Evolutionary conservation across 2,329 filamentous ascomycete species (phyloP).

Genomic region (Penicillium sp.): DNA sequence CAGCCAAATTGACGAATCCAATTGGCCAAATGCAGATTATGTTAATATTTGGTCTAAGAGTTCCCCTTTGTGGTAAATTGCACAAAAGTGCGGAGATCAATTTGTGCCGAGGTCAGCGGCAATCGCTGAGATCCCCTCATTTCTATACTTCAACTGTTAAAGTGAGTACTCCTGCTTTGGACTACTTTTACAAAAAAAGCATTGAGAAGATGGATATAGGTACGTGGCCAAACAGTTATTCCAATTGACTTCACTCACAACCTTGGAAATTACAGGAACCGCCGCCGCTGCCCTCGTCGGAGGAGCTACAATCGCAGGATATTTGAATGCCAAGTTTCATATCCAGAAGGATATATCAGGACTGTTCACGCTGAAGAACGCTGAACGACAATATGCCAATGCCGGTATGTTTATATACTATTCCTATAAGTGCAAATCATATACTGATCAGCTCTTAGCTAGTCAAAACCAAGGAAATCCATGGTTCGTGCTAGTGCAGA

Average conservation of each 20-base stretch:
- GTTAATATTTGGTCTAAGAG: not conserved
- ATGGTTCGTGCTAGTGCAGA: slow-evolving; percentile 58
- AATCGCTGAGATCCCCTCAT: not conserved
- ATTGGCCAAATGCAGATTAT: not conserved
- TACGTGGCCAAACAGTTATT: not conserved
- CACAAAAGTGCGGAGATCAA: not conserved
- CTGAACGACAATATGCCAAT: slow-evolving; percentile 41
- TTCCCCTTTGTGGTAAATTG: not conserved
- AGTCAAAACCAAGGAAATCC: slow-evolving; percentile 49
- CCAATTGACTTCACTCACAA: not conserved
- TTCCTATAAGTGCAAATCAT: not conserved
- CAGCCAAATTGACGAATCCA: not conserved
- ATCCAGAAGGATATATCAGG: slow-evolving; percentile 52
- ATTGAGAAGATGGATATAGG: slow-evolving; percentile 11
- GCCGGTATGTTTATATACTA: slow-evolving; percentile 36
- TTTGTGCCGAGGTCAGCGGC: not conserved
- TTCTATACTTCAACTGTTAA: not conserved
- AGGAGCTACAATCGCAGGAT: slow-evolving; percentile 25
- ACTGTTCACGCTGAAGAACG: slow-evolving; percentile 39
- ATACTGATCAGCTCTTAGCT: slow-evolving; percentile 27
- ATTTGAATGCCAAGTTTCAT: slow-evolving; percentile 58
- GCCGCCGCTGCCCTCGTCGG: slow-evolving; percentile 23
- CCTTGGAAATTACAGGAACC: slow-evolving; percentile 10
- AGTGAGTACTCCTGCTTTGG: not conserved
- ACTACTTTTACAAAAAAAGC: not conserved